Conservation (phyloP, 108 stramenopile genomes). For the Stephanodiscus minutulus region DNA sequence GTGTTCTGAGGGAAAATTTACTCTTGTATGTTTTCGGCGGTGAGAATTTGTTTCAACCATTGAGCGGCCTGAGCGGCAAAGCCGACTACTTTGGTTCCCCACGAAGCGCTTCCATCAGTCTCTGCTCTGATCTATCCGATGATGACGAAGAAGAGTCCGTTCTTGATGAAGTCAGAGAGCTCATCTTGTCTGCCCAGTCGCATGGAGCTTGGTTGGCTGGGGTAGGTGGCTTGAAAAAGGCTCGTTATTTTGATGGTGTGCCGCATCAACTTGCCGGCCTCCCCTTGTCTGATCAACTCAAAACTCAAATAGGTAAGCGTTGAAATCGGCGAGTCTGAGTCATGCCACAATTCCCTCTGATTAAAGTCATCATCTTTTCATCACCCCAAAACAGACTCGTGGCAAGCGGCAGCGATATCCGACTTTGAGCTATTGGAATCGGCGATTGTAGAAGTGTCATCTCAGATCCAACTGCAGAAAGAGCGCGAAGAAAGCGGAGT, state of each 20-base stretch:
- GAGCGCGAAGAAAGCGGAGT: slow-evolving; percentile 41
- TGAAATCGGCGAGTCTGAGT: not conserved
- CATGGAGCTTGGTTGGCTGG: slow-evolving; percentile 78
- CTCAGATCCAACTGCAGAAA: slow-evolving; percentile 70
- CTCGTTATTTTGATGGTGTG: slow-evolving; percentile 22
- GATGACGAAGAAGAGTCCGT: slow-evolving; percentile 60
- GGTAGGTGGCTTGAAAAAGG: slow-evolving; percentile 58
- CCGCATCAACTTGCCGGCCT: slow-evolving; percentile 60
- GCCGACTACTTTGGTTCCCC: slow-evolving; percentile 18
- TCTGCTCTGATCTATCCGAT: slow-evolving; percentile 10
- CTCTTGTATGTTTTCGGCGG: slow-evolving; percentile 73
- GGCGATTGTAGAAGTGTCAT: slow-evolving; percentile 78
- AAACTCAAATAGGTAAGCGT: slow-evolving; percentile 60
- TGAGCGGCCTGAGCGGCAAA: slow-evolving; percentile 49
- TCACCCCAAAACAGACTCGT: slow-evolving; percentile 51
- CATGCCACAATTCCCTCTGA: not conserved
- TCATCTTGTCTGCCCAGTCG: slow-evolving; percentile 69
- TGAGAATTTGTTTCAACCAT: slow-evolving; percentile 65
- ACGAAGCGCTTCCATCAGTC: slow-evolving; percentile 11
- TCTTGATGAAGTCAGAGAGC: slow-evolving; percentile 71
- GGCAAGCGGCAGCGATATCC: slow-evolving; percentile 79
- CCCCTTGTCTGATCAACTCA: slow-evolving; percentile 70
- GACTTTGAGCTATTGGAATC: slow-evolving; percentile 86
- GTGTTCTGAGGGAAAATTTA: slow-evolving; percentile 73
- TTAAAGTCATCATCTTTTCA: not conserved